phyloP scores from a whole-genome alignment of 257 asterid species.

The Vinca minor region DNA sequence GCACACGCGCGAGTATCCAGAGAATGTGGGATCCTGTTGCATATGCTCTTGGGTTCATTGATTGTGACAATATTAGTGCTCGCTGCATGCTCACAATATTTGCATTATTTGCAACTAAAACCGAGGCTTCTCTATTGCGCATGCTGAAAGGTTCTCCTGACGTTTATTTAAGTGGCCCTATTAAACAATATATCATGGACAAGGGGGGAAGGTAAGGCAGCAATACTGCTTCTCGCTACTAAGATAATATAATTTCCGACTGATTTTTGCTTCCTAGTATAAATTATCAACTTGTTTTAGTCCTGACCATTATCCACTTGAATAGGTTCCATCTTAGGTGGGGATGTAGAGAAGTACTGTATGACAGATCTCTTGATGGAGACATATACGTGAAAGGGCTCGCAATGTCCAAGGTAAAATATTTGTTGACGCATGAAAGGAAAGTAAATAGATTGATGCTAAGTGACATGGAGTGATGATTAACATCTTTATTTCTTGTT shows the following conservation, averaged over 20 bases:
- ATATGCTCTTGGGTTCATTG: slow-evolving; percentile 97
- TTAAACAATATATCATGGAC: slow-evolving; percentile 65
- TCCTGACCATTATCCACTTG: slow-evolving; percentile 18
- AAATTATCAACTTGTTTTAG: not conserved
- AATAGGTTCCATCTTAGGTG: slow-evolving; percentile 91
- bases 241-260: not conserved
- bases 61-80: slow-evolving; percentile 95
- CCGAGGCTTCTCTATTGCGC: slow-evolving; percentile 97
- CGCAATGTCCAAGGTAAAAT: slow-evolving; percentile 77
- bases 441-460: not conserved
- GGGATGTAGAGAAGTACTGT: slow-evolving; percentile 95
- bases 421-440: slow-evolving; percentile 2
- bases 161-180: slow-evolving; percentile 92
- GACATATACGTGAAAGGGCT: slow-evolving; percentile 68
- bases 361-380: slow-evolving; percentile 71
- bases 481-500: slow-evolving; percentile 14
- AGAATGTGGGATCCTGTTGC: slow-evolving; percentile 99
- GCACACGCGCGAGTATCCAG: slow-evolving; percentile 86
- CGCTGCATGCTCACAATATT: slow-evolving; percentile 99
- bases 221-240: not conserved
- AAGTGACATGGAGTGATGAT: slow-evolving; percentile 1
- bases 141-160: slow-evolving; percentile 99
- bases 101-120: slow-evolving; percentile 89
- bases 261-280: not conserved
- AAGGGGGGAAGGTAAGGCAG: slow-evolving; percentile 86